A percentile compares a stretch with the other conserved stretches of the same genome.
Evolutionary conservation across 1,284 basidiomycete genomes (phyloP).

Genomic region (Fomes fomentarius): DNA sequence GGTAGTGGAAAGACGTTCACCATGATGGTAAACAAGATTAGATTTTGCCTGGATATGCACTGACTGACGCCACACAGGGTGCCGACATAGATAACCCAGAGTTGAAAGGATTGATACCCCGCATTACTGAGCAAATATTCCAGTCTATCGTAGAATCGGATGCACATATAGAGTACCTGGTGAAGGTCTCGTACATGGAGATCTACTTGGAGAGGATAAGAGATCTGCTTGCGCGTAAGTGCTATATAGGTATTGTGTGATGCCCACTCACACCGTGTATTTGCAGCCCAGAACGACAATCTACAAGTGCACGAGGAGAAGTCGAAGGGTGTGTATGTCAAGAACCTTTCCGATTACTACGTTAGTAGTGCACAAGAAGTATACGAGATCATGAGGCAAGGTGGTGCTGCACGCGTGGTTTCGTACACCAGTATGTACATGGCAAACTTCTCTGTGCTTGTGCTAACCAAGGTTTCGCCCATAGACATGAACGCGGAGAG

Average conservation of each 20-base stretch:
- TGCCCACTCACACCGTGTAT: neutral
- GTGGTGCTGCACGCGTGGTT: slow-evolving; percentile 88
- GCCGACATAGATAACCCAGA: slow-evolving; percentile 94
- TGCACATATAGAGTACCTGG: slow-evolving; percentile 94
- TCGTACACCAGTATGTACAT: slow-evolving; percentile 86
- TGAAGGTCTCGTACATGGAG: slow-evolving; percentile 99
- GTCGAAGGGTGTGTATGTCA: slow-evolving; percentile 96
- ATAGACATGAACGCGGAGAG: slow-evolving; percentile 99
- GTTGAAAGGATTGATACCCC: slow-evolving; percentile 95
- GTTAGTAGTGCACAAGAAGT: slow-evolving; percentile 97
- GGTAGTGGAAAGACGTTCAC: slow-evolving; percentile 97
- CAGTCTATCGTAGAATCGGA: slow-evolving; percentile 96
- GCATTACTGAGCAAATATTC: slow-evolving; percentile 99
- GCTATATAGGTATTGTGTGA: neutral
- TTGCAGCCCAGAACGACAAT: slow-evolving; percentile 95
- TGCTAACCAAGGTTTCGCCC: slow-evolving; percentile 5
- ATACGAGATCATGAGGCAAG: slow-evolving; percentile 98
- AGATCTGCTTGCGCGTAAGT: slow-evolving; percentile 93
- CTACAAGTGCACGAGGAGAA: slow-evolving; percentile 99
- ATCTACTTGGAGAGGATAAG: slow-evolving; percentile 98
- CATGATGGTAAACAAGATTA: slow-evolving; percentile 79
- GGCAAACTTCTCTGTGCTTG: neutral
- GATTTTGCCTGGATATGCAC: neutral
- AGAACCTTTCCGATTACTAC: slow-evolving; percentile 97
- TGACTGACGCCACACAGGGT: slow-evolving; percentile 58